phyloP scores from a whole-genome alignment of 306 rosid species.

The Chamaecrista fasciculata region DNA sequence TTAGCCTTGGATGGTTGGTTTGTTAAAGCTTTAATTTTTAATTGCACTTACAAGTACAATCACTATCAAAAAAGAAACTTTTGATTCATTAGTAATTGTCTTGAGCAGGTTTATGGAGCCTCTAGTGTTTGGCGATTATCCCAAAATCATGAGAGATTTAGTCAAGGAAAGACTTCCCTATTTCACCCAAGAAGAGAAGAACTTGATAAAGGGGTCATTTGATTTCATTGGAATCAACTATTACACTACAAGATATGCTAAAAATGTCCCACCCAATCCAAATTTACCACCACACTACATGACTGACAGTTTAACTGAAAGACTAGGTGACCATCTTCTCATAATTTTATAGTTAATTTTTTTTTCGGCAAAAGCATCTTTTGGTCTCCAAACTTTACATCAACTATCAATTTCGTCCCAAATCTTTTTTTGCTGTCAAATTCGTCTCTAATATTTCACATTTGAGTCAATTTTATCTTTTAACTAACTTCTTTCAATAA shows the following conservation, averaged over 20 bases:
- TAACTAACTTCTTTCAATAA: too few relatives aligned
- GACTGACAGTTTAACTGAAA: not conserved
- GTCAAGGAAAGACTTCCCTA: constrained; percentile 13
- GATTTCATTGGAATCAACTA: constrained; percentile 43
- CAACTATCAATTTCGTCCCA: too few relatives aligned
- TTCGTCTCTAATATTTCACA: too few relatives aligned
- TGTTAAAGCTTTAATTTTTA: not conserved
- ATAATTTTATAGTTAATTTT: not conserved
- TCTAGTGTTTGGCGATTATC: constrained; percentile 24
- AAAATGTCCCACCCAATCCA: not conserved
- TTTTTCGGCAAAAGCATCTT: too few relatives aligned
- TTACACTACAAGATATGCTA: constrained; percentile 28
- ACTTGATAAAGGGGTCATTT: constrained; percentile 21
- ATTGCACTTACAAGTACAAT: not conserved
- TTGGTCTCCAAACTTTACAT: too few relatives aligned
- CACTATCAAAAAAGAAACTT: not conserved
- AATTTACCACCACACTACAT: not conserved
- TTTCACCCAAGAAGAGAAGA: constrained; percentile 16
- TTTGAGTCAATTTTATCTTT: too few relatives aligned
- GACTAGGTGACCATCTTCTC: not conserved
- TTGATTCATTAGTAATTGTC: not conserved
- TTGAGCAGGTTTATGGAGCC: constrained; percentile 29
- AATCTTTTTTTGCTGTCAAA: too few relatives aligned
- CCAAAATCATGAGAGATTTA: constrained; percentile 19
- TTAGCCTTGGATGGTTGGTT: constrained; percentile 37